A percentile compares a stretch with the other conserved stretches of the same genome.
phyloP scores from a whole-genome alignment of 2,329 filamentous ascomycete genomes.

The Claviceps cyperi region DNA sequence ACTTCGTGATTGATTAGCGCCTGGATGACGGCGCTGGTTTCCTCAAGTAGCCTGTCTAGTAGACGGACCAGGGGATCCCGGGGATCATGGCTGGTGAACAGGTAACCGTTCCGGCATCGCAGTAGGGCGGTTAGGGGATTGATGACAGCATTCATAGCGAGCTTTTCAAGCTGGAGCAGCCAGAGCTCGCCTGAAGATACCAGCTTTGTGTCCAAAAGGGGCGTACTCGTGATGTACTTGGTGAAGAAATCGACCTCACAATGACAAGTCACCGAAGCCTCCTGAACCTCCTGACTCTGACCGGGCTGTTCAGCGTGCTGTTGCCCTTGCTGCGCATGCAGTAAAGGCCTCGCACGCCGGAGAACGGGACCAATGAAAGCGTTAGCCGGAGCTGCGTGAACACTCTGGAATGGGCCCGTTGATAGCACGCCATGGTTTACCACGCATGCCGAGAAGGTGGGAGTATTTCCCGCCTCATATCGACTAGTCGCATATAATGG shows the following conservation, averaged over 20 bases:
- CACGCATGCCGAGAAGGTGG: constrained; percentile 59
- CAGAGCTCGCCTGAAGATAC: constrained; percentile 32
- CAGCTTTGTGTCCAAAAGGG: constrained; percentile 25
- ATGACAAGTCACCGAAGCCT: no score
- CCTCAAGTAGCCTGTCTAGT: constrained; percentile 56
- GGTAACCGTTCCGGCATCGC: constrained; percentile 60
- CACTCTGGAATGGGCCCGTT: constrained; percentile 32
- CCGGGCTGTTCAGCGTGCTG: not conserved
- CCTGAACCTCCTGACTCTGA: not conserved
- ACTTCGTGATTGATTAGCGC: constrained; percentile 48
- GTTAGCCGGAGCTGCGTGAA: constrained; percentile 36
- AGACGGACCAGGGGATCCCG: constrained; percentile 35
- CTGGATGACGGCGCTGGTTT: constrained; percentile 60
- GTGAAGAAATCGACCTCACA: constrained; percentile 22
- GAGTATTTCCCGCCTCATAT: constrained; percentile 26
- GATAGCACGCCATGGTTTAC: constrained; percentile 43
- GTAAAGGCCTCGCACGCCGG: constrained; percentile 9
- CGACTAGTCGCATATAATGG: constrained; percentile 26
- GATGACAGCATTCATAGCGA: constrained; percentile 66
- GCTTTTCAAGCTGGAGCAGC: constrained; percentile 66
- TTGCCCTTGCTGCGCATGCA: not conserved
- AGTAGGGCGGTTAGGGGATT: constrained; percentile 77
- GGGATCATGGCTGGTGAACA: constrained; percentile 35
- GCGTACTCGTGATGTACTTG: constrained; percentile 26
- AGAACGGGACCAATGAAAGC: constrained; percentile 33